Evolutionary conservation across 1,139 yeast species (phyloP).

Genomic region (Hyphopichia khmerensis): DNA sequence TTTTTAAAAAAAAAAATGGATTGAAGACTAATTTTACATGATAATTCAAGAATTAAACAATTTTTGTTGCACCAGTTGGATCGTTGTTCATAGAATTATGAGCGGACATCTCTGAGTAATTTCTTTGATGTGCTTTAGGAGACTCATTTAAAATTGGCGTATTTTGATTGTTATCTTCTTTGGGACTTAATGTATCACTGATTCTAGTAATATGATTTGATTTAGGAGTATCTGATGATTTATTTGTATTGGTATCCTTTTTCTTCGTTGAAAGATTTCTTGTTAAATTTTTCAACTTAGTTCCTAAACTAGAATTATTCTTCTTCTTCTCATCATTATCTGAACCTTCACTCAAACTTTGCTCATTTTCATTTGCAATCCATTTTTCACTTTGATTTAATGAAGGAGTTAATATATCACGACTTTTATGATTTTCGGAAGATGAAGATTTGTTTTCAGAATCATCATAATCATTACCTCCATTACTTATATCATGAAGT

Average conservation of each 20-base stretch:
- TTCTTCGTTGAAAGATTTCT: conserved; percentile 24
- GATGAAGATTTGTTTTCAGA: conserved; percentile 11
- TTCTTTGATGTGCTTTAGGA: conserved; percentile 22
- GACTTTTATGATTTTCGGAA: neutral
- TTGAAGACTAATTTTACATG: neutral
- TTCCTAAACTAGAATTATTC: conserved; percentile 12
- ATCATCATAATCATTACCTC: conserved; percentile 14
- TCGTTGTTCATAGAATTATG: conserved; percentile 19
- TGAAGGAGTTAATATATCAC: conserved; percentile 26
- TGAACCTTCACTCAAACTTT: conserved; percentile 3
- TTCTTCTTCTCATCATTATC: conserved; percentile 4
- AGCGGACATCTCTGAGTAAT: conserved; percentile 26
- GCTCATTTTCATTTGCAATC: conserved; percentile 8
- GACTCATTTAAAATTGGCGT: conserved; percentile 15
- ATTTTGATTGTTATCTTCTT: conserved; percentile 6
- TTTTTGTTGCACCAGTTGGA: conserved; percentile 28
- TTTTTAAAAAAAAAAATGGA: too few relatives aligned
- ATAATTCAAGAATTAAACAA: neutral
- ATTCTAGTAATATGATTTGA: conserved; percentile 24
- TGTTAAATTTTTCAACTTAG: conserved; percentile 17
- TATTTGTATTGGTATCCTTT: conserved; percentile 5
- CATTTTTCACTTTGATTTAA: conserved; percentile 15
- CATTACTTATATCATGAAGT: conserved; percentile 30
- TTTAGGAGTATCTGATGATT: neutral
- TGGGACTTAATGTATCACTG: conserved; percentile 29